These are phyloP conservation scores for Metschnikowia matae DNA, from an alignment of 805 yeast genomes.

Conservation along the genomic window DNA sequence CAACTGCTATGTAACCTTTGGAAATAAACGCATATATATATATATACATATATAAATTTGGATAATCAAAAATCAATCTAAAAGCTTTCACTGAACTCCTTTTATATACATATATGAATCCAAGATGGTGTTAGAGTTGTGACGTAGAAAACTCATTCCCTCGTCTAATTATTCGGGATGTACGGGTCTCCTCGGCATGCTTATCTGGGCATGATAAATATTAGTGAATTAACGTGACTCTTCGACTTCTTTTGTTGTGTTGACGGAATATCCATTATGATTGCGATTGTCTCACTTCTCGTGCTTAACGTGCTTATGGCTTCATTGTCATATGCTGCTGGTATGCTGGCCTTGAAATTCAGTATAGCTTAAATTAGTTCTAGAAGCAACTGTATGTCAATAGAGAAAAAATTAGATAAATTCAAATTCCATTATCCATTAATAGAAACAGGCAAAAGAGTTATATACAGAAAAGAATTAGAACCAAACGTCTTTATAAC, in stretches of 20 bases:
- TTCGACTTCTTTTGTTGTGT: not conserved
- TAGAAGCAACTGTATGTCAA: no score
- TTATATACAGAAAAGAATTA: no score
- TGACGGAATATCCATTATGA: not conserved
- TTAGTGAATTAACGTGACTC: not conserved
- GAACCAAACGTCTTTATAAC: no score
- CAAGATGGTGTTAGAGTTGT: not conserved
- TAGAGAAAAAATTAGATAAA: no score
- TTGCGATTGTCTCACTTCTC: conserved; percentile 4
- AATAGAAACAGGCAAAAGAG: no score
- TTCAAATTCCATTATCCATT: no score
- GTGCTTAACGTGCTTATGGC: conserved; percentile 10
- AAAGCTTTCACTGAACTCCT: no score
- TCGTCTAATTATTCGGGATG: not conserved
- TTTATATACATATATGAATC: no score
- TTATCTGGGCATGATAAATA: not conserved
- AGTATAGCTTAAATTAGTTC: conserved; percentile 9
- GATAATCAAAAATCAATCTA: no score
- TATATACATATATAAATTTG: no score
- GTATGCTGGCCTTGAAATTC: conserved; percentile 10
- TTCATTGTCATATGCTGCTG: conserved; percentile 11
- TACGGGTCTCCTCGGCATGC: not conserved
- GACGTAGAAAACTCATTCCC: not conserved
- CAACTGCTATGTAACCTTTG: no score
- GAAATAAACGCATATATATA: no score